Base-by-base conservation (phyloP, 2,329 filamentous ascomycete genomes). In the Phyllosticta citrichinensis region DNA sequence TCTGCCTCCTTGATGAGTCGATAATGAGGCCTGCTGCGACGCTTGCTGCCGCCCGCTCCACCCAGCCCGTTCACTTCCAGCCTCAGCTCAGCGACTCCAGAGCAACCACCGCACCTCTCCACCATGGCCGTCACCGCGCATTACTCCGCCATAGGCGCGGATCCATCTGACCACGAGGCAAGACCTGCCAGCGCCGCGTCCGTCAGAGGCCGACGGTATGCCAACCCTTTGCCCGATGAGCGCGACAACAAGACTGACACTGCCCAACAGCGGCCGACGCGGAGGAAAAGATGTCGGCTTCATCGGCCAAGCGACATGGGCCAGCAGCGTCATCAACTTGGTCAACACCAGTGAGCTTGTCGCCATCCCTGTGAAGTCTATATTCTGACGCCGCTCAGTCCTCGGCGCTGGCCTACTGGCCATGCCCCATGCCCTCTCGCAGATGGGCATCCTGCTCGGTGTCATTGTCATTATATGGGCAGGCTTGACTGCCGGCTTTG, bases 381-480 rank as follows among this genome's bases (percentile, higher is more conserved):
- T 68, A 60, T 6, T 33, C 19, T 2, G 22, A 20, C 19, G n/a
- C 25, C 25, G 2, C 8, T 52, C 68, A 94, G 90, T 99, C 69
- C 85, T 99, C 65, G 94, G 94, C 61, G 93, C 94, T 40, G 94
- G 94, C 59, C 92, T 95, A 1, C 84, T 99, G 52, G 94, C 93
- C 56, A 88, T 97, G 92, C 93, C 93, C n/a, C 87, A 90, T 5
- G 93, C 94, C 53, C 85, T 99, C 75, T 94, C 91, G 14, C 91
- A 96, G 70, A 96, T 97, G 85, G 94, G 94, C 69, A 92, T 99
- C 66, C 79, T 89, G 65, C 82, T 97, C 33, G 94, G 94, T 52
- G 82, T 86, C 35, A 76, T 92, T 60, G 84, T 97, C 52, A 94
- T 99, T 63, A 59, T 96, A 17, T 99, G 94, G 92, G 93, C 93